Evolutionary conservation across 495 filamentous ascomycete genomes (phyloP), one percentile per base, ranked within the genome.

Genomic region (Ascobolus immersus): DNA sequence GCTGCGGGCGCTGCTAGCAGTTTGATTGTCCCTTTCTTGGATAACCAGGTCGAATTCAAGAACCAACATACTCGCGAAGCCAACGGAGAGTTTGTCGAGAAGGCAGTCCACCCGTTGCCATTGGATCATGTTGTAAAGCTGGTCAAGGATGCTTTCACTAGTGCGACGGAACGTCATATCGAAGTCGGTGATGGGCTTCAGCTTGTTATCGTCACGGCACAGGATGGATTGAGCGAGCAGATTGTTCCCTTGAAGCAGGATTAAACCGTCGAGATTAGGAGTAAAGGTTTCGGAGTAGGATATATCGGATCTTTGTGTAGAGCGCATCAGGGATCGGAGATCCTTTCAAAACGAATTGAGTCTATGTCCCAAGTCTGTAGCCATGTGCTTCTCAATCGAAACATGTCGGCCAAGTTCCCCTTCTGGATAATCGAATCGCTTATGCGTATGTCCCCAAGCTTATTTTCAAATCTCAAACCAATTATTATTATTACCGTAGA

Each of bases 11-110:
- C 86, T n/a, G 86, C 89, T 20, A 74, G 78, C 23, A 90, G 78
- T 43, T 59, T 96, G 56, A 96, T 96, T 53, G 94, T 93, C 76
- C 86, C 86, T 3, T 94, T 96, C 62, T 60, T 96, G 51, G 86
- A 96, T 54, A 96, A 94, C 52, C 89, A 96, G 55, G 86, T 96
- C 59, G 93, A 94, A 57, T 86, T 80, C 63, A 94, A 94, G 64
- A 96, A 96, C 52, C 86, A 94, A 59, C 89, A 91, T 52, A 60
- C 80, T 18, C 62, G 92, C 34, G 55, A 76, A 55, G 62, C 69
- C 48, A 64, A 70, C 44, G 60, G 70, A 39, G n/a, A n/a, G n/a
- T n/a, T n/a, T n/a, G n/a, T n/a, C n/a, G 65, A 71, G 47, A 52
- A 55, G 35, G 64, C 65, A 8, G 32, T 50, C 15, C 47, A 49